These are phyloP conservation scores for Otatea glauca DNA, from an alignment of 176 grass and related monocot genomes.

Conservation along the genomic window DNA sequence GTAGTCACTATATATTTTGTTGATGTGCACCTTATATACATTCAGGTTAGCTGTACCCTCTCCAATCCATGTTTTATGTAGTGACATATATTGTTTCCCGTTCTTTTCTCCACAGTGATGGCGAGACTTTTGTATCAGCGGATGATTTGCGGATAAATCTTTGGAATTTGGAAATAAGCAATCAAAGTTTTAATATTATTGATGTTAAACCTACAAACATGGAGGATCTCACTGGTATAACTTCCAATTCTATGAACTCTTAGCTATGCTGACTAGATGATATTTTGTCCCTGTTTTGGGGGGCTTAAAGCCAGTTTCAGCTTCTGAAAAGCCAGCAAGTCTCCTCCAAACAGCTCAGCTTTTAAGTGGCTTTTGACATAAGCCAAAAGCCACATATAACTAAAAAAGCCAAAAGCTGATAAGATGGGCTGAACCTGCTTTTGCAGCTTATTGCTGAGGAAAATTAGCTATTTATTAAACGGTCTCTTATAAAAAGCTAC, in stretches of 20 bases:
- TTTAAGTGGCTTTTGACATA: no score
- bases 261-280: constrained; percentile 9
- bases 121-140: constrained; percentile 91
- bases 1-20: constrained; percentile 18
- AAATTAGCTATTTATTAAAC: no score
- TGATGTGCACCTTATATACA: constrained; percentile 21
- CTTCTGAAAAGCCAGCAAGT: no score
- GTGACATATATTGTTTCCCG: constrained; percentile 36
- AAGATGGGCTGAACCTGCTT: no score
- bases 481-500: no score
- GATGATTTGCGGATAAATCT: constrained; percentile 96
- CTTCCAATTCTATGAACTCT: constrained; percentile 37
- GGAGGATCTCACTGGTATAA: constrained; percentile 88
- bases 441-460: no score
- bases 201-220: constrained; percentile 93
- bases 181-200: constrained; percentile 92
- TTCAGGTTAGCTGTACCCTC: constrained; percentile 25
- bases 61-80: constrained; percentile 52
- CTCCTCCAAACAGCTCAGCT: no score
- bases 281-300: no score
- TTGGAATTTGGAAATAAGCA: constrained; percentile 91
- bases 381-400: no score
- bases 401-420: no score
- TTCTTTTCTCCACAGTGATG: constrained; percentile 55
- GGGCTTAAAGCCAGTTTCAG: no score